phyloP scores from a whole-genome alignment of 2,329 filamentous ascomycete species.

The Zymoseptoria pseudotritici region DNA sequence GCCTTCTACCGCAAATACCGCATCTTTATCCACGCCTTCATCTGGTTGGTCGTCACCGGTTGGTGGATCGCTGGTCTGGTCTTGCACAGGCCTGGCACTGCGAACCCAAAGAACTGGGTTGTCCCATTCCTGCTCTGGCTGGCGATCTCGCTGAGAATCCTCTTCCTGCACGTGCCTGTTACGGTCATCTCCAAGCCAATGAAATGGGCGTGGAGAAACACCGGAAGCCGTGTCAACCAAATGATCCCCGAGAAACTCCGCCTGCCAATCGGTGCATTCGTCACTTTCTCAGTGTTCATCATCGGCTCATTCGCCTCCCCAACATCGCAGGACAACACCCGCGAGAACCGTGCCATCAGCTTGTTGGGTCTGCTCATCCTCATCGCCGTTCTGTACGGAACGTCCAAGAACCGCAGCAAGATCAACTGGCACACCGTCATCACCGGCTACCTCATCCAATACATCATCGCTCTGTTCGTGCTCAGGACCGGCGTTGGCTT shows the following conservation, averaged over 20 bases:
- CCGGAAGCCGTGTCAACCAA: conserved; percentile 51
- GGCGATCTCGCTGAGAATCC: conserved; percentile 61
- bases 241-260: conserved; percentile 61
- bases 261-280: conserved; percentile 53
- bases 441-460: conserved; percentile 81
- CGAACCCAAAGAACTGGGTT: conserved; percentile 59
- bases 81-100: conserved; percentile 56
- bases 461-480: conserved; percentile 81
- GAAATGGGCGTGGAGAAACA: conserved; percentile 60
- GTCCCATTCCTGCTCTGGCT: conserved; percentile 79
- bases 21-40: conserved; percentile 33
- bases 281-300: conserved; percentile 66
- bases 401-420: conserved; percentile 60
- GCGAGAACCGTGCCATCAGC: conserved; percentile 71
- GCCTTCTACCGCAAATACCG: conserved; percentile 41
- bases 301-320: conserved; percentile 67
- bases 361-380: conserved; percentile 71
- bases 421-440: conserved; percentile 54
- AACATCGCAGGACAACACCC: conserved; percentile 67
- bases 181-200: conserved; percentile 59
- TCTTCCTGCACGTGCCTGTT: conserved; percentile 67
- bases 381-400: conserved; percentile 58
- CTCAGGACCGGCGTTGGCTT: conserved; percentile 70
- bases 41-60: conserved; percentile 31
- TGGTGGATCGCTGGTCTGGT: conserved; percentile 75